Conservation (phyloP, 306 rosid genomes). For the Sesbania bispinosa region DNA sequence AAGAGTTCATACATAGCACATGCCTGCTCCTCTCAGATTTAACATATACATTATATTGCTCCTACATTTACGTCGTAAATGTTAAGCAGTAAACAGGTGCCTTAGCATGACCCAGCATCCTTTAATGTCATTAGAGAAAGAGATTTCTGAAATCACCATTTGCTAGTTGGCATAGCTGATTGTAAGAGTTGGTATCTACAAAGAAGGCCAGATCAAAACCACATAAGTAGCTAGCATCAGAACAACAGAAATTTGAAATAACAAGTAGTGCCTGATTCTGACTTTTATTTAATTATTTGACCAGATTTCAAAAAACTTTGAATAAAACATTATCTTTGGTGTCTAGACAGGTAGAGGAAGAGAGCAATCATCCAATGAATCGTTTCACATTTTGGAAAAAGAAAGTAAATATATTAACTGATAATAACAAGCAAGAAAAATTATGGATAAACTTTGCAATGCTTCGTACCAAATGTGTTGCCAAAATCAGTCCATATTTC, state of each 20-base stretch:
- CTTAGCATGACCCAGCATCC: not conserved
- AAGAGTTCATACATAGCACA: not conserved
- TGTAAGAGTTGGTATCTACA: slow-evolving; percentile 41
- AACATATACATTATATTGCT: slow-evolving; percentile 4
- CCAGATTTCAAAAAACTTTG: not conserved
- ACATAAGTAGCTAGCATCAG: not conserved
- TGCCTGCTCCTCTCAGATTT: not conserved
- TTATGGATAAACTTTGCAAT: not conserved
- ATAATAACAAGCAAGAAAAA: not conserved
- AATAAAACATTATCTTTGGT: no score
- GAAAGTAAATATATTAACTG: not conserved
- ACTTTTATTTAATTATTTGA: not conserved
- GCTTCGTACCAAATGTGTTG: slow-evolving; percentile 42
- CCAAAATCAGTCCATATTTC: slow-evolving; percentile 53
- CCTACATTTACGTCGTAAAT: slow-evolving; percentile 15
- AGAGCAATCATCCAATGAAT: not conserved
- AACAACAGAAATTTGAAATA: not conserved
- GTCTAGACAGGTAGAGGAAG: not conserved
- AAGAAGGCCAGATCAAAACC: slow-evolving; percentile 5
- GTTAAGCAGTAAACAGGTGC: slow-evolving; percentile 5
- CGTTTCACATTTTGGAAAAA: not conserved
- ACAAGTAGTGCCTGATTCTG: not conserved
- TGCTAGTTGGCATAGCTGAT: slow-evolving; percentile 53
- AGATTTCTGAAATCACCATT: slow-evolving; percentile 49
- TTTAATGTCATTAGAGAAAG: slow-evolving; percentile 41